These are phyloP conservation scores for Orbilia brochopaga DNA, from an alignment of 2,329 filamentous ascomycete species.

Conservation along the genomic window DNA sequence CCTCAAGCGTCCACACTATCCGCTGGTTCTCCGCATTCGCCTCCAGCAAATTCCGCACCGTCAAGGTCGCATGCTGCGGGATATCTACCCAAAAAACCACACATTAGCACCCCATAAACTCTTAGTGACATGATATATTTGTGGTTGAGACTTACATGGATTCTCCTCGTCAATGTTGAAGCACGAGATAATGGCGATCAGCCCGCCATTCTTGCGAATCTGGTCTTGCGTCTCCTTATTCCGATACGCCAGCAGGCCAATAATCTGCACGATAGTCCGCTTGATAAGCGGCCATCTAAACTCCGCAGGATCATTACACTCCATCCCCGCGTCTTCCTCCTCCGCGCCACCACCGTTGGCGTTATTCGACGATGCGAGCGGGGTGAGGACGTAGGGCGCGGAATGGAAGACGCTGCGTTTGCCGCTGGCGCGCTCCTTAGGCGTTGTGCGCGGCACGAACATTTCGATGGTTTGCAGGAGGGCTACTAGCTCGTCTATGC, in stretches of 20 bases:
- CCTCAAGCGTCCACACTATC: slow-evolving; percentile 54
- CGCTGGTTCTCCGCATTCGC: slow-evolving; percentile 54
- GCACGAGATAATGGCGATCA: slow-evolving; percentile 53
- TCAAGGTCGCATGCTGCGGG: slow-evolving; percentile 54
- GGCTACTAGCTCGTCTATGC: slow-evolving; percentile 40
- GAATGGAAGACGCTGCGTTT: neutral
- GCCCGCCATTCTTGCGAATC: slow-evolving; percentile 52
- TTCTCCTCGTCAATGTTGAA: slow-evolving; percentile 56
- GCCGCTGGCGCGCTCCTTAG: slow-evolving; percentile 29
- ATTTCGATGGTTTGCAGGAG: slow-evolving; percentile 35
- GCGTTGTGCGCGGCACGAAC: slow-evolving; percentile 34
- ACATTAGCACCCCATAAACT: too few species aligned
- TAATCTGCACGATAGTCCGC: slow-evolving; percentile 53
- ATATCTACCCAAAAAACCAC: slow-evolving; percentile 52
- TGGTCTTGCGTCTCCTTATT: slow-evolving; percentile 54
- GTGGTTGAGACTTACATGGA: slow-evolving; percentile 53
- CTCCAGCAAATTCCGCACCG: slow-evolving; percentile 54
- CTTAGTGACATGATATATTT: too few species aligned
- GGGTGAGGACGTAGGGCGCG: neutral
- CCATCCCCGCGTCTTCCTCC: slow-evolving; percentile 52
- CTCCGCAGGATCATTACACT: slow-evolving; percentile 54
- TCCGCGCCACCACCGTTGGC: slow-evolving; percentile 11
- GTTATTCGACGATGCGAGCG: too few species aligned
- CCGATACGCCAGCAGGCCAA: slow-evolving; percentile 53
- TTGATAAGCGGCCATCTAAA: slow-evolving; percentile 56